These are phyloP conservation scores for Candida sojae DNA, from an alignment of 1,139 yeast species.

Conservation along the genomic window DNA sequence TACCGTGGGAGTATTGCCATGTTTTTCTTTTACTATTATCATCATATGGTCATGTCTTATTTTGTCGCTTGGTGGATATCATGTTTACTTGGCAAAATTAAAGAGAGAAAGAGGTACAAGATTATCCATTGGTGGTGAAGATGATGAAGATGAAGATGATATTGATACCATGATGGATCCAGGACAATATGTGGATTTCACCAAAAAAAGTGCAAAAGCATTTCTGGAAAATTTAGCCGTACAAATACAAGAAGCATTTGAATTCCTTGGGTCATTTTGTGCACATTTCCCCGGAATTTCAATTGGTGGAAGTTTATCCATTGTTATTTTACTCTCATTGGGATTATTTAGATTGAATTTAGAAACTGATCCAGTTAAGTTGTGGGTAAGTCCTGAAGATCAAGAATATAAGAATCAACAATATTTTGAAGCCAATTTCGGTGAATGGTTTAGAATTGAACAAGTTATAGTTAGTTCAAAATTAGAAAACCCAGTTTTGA, in stretches of 20 bases:
- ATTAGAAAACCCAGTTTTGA: conserved; percentile 58
- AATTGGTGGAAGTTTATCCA: conserved; percentile 44
- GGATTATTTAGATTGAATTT: conserved; percentile 58
- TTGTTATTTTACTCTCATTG: conserved; percentile 49
- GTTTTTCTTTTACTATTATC: conserved; percentile 67
- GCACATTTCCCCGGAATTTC: conserved; percentile 60
- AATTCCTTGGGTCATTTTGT: conserved; percentile 51
- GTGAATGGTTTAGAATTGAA: conserved; percentile 89
- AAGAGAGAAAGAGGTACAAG: conserved; percentile 11
- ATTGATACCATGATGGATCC: conserved; percentile 20
- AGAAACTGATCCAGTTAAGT: conserved; percentile 76
- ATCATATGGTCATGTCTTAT: conserved; percentile 46
- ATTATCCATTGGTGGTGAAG: conserved; percentile 5
- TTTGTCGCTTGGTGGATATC: conserved; percentile 39
- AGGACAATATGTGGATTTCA: conserved; percentile 14
- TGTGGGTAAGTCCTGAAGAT: conserved; percentile 90
- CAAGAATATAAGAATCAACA: conserved; percentile 68
- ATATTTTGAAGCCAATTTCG: conserved; percentile 77
- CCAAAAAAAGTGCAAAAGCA: conserved; percentile 12
- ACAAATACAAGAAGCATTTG: conserved; percentile 37
- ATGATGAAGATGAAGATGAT: conserved; percentile 20
- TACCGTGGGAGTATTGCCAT: conserved; percentile 63
- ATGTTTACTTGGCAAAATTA: conserved; percentile 29
- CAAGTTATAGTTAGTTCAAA: conserved; percentile 78
- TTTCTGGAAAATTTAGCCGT: conserved; percentile 17